Percentiles rank a stretch among this genome's conserved stretches.
These are phyloP conservation scores for Porodaedalea pini DNA, from an alignment of 1,284 basidiomycete species.

Conservation along the genomic window DNA sequence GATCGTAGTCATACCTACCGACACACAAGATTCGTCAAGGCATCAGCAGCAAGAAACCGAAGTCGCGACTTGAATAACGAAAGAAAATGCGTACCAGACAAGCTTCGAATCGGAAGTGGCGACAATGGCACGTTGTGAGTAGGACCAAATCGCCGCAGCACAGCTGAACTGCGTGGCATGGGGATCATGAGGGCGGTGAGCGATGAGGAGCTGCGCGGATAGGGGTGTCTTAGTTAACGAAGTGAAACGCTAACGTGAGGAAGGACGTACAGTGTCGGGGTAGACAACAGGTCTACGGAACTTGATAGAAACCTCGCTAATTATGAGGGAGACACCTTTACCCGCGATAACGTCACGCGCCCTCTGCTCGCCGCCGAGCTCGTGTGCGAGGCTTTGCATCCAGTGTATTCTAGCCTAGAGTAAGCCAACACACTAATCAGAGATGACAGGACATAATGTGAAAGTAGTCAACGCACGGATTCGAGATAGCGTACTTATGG, in stretches of 20 bases:
- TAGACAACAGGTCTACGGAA: constrained; percentile 66
- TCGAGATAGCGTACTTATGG: constrained; percentile 39
- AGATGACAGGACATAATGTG: constrained; percentile 1
- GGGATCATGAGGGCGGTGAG: constrained; percentile 38
- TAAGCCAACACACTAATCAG: not conserved
- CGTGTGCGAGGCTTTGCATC: constrained; percentile 51
- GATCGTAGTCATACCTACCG: constrained; percentile 58
- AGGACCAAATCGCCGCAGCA: constrained; percentile 56
- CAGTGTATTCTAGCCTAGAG: constrained; percentile 59
- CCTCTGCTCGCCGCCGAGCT: constrained; percentile 54
- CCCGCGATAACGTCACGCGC: constrained; percentile 55
- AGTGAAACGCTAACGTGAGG: not conserved
- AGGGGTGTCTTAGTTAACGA: not conserved
- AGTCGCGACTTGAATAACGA: not conserved
- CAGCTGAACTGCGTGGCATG: constrained; percentile 44
- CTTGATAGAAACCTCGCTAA: constrained; percentile 64
- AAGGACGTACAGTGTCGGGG: constrained; percentile 58
- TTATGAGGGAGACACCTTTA: constrained; percentile 62
- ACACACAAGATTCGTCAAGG: not conserved
- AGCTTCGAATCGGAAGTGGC: constrained; percentile 58
- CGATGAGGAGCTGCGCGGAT: constrained; percentile 51
- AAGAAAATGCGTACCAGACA: constrained; percentile 46
- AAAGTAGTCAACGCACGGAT: constrained; percentile 42
- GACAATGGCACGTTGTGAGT: constrained; percentile 56
- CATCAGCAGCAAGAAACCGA: not conserved